Evolutionary conservation across 2,329 filamentous ascomycete genomes (phyloP), one percentile per base, ranked within the genome.

Genomic region (Trichoderma atrobrunneum): DNA sequence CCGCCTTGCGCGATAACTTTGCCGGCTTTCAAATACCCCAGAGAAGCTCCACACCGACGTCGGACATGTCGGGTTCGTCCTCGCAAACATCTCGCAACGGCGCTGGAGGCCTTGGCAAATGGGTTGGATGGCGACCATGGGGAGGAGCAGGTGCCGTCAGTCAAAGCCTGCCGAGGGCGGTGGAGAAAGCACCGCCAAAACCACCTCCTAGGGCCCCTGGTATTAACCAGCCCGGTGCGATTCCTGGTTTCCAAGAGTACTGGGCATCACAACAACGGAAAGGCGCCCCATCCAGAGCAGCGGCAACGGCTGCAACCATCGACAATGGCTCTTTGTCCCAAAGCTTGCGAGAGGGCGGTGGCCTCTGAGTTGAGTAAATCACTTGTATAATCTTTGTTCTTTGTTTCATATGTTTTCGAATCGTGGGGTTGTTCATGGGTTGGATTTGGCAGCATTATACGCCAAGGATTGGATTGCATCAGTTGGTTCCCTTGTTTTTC

Each of bases 141-240:
- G 82, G 79, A 62, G 66, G 57, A 62, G 57, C 79, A 56, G 78
- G 76, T 28, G 73, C 56, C 21, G n/a, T 28, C 16, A 30, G 51
- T 26, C 61, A 65, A 43, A 56, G 72, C 61, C 24, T 43, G 26
- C 36, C 54, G 12, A 72, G 62, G 34, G 57, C 56, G 7, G 32
- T 6, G 14, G 69, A 72, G 65, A 74, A 76, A 54, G 75, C 82
- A 72, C 81, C 76, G 72, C 80, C 82, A 34, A 79, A 79, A 70
- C 81, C 82, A 12, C 68, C 82, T 39, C 84, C 83, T 57, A 85
- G 93, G 57, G 82, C 87, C 5, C 88, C 92, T 1, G 93, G 93
- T 0, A 93, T 96, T 78, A 96, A 96, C 77, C 93, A 95, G 78
- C 86, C 88, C 1, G 93, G 93, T 0, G 86, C 89, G 0, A 91